phyloP scores from a whole-genome alignment of 176 grass and related monocot genomes.

The Paspalum notatum region DNA sequence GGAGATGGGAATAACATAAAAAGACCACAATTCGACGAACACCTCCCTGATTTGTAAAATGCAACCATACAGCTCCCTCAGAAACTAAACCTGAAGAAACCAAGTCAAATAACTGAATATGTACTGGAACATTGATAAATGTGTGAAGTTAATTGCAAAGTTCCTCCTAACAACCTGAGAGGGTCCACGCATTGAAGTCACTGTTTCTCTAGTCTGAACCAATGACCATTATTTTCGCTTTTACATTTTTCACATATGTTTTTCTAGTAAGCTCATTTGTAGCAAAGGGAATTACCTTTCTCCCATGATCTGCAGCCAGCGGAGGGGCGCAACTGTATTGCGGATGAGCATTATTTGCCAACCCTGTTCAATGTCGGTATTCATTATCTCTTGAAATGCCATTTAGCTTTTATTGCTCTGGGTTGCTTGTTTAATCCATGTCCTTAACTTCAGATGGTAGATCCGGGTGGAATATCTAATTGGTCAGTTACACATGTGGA shows the following conservation, averaged over 20 bases:
- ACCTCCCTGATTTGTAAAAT: neutral
- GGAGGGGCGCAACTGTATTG: slow-evolving; percentile 88
- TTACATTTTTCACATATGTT: neutral
- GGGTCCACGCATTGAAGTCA: slow-evolving; percentile 5
- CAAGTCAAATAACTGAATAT: slow-evolving; percentile 1
- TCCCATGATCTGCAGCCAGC: slow-evolving; percentile 69
- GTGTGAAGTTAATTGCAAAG: slow-evolving; percentile 10
- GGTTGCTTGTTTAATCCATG: slow-evolving; percentile 31
- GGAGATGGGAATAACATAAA: neutral
- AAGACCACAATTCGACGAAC: neutral
- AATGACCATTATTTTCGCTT: neutral
- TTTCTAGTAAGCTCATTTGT: slow-evolving; percentile 18
- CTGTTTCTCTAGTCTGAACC: slow-evolving; percentile 30
- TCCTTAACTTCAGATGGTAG: slow-evolving; percentile 69
- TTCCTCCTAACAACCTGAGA: neutral
- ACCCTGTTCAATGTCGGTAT: slow-evolving; percentile 85
- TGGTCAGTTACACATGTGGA: slow-evolving; percentile 98
- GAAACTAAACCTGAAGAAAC: slow-evolving; percentile 27
- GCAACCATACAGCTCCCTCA: neutral
- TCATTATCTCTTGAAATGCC: slow-evolving; percentile 40
- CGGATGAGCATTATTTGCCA: slow-evolving; percentile 99
- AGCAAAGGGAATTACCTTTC: slow-evolving; percentile 14
- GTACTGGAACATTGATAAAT: slow-evolving; percentile 21
- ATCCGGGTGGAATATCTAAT: slow-evolving; percentile 91
- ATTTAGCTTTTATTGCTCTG: slow-evolving; percentile 19